Base-by-base conservation (phyloP, 129 eudicot species). In the Lactuca saligna region DNA sequence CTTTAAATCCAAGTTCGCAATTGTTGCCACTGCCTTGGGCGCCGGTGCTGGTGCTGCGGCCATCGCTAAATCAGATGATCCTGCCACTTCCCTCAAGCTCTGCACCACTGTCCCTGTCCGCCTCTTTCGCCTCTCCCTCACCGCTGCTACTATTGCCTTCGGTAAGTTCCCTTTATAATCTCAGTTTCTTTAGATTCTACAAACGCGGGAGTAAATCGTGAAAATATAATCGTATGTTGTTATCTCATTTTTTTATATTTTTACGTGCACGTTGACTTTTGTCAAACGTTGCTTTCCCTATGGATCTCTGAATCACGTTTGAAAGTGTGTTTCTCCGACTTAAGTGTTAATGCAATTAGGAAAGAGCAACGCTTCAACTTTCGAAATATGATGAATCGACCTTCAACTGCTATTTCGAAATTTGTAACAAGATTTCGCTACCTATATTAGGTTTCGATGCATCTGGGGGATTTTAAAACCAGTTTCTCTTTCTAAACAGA, bases 71-170 rank as follows among this genome's bases (percentile, higher is more conserved):
- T 86, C 96, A 69, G 95, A 88, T 33, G 98, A 92, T 66, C 95
- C 98, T 0, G 84, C 90, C 11, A 72, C 90, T 35, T 76, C 91
- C 58, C 67, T 84, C 55, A 92, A 92, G 86, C 90, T 92, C 31
- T 78, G 85, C 71, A 79, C 91, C 64, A 85, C 87, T 38, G 98
- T 92, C 69, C 98, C 98, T 54, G 34, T 87, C 68, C 98, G 96
- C 58, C 96, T 92, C 71, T 56, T 80, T 63, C 95, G 95, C 55
- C 82, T 84, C 46, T 80, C 95, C 65, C 29, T 75, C 75, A 78
- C 95, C 58, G 98, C 98, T 44, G 91, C 96, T 76, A 46, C 78
- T 7, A 86, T 89, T 58, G 92, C 87, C 10, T 92, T 84, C 60
- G 98, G 98, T 86, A 72, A 88, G 2, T 35, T 72, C 57, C 35